Evolutionary conservation across 2,329 filamentous ascomycete species (phyloP), one percentile per base, ranked within the genome.

Genomic region (Emergomyces orientalis): DNA sequence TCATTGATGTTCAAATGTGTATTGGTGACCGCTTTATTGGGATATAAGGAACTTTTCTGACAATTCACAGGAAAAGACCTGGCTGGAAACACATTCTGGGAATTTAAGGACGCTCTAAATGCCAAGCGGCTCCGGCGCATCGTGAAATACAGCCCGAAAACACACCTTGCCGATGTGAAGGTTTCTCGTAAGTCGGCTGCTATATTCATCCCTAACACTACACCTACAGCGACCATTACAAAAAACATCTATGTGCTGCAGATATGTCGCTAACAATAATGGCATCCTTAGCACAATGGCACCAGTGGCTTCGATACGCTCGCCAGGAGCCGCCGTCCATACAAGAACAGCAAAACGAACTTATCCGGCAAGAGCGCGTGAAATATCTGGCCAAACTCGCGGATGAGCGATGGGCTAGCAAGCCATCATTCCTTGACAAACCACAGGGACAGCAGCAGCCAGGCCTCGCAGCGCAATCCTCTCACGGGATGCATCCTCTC

Each of bases 271-370:
- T 47, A 59, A 47, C 27, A 27, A 14, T 30, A 17, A 17, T 49
- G 39, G 52, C 25, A 41, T 52, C 25, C 61, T 41, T 71, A 85
- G 82, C 85, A 60, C 82, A 85, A 80, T 88, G 85, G 85, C 83
- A 86, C 69, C 85, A 87, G 75, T 88, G 85, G 85, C 81, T 88
- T 32, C 83, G 85, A 68, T 80, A 86, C 67, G 84, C 84, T 11
- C 83, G 85, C 54, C 68, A 75, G 60, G 76, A 82, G 19, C 76
- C 85, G 2, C 85, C 85, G 0, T 78, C 79, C 1, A 71, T 87
- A 59, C 70, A 80, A 67, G 85, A 88, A 72, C 85, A 87, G 68
- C 79, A 80, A 65, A 75, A 79, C 56, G 85, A 88, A 63, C 66
- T 86, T 55, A 67, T 79, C 41, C 78, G 85, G 34, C 84, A 84